phyloP scores from a whole-genome alignment of 2,329 filamentous ascomycete species.

The Elsinoe necatrix region DNA sequence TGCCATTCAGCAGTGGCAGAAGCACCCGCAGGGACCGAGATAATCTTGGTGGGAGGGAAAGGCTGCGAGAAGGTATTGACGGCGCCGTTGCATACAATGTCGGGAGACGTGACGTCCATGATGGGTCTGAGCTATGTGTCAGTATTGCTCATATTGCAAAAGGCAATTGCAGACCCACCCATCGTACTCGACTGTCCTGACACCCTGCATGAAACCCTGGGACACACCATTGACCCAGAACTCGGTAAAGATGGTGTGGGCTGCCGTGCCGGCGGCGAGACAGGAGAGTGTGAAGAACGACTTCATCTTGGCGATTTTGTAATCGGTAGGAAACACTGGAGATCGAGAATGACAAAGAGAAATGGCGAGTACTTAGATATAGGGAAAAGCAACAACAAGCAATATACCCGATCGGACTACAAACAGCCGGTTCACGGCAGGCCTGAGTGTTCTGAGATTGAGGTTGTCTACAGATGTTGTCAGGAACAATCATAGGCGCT shows the following conservation, averaged over 20 bases:
- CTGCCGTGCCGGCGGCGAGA: slow-evolving; percentile 31
- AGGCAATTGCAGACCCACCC: not conserved
- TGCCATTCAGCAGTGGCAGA: slow-evolving; percentile 15
- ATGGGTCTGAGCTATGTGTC: slow-evolving; percentile 45
- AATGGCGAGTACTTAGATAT: not conserved
- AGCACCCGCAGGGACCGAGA: slow-evolving; percentile 5
- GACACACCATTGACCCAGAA: slow-evolving; percentile 40
- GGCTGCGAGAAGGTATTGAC: slow-evolving; percentile 28
- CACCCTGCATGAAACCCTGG: slow-evolving; percentile 38
- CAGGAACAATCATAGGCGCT: not conserved
- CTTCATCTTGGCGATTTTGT: slow-evolving; percentile 22
- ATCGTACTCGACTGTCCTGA: slow-evolving; percentile 20
- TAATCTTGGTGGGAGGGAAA: slow-evolving; percentile 10
- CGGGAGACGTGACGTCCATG: slow-evolving; percentile 32
- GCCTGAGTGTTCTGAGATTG: not conserved
- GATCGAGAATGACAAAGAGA: not conserved
- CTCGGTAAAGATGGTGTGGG: slow-evolving; percentile 44
- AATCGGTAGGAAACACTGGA: slow-evolving; percentile 6
- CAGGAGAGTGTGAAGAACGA: slow-evolving; percentile 20
- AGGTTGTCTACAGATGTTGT: not conserved
- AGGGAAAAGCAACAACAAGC: slow-evolving; percentile 5
- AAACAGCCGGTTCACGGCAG: not conserved
- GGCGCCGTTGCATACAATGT: slow-evolving; percentile 21
- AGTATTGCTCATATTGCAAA: not conserved
- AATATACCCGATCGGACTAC: not conserved